Conservation (phyloP, 768 basidiomycete species). For the Scleroderma bovista region DNA sequence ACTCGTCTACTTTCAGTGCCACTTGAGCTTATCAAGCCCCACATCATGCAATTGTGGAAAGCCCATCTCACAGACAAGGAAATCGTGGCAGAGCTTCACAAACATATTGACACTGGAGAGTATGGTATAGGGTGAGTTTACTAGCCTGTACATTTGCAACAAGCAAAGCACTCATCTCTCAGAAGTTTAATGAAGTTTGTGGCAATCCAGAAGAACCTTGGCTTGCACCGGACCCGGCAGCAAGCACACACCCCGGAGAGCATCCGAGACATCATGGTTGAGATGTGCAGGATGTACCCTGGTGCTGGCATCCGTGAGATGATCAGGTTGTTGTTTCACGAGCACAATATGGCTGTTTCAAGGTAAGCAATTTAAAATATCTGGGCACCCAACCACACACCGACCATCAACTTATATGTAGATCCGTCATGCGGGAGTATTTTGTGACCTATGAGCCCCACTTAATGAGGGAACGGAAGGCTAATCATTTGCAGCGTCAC, state of each 20-base stretch:
- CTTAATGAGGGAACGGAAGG: conserved; percentile 13
- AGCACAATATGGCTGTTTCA: no score
- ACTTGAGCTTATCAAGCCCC: background rate
- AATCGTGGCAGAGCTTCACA: conserved; percentile 16
- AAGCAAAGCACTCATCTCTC: no score
- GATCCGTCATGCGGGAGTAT: background rate
- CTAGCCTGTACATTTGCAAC: background rate
- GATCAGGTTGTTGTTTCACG: no score
- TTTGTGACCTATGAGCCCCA: conserved; percentile 10
- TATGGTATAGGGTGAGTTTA: conserved; percentile 21
- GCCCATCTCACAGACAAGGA: conserved; percentile 21
- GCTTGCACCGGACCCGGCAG: no score
- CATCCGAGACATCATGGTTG: conserved; percentile 13
- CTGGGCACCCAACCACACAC: background rate
- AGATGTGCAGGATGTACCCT: conserved; percentile 18
- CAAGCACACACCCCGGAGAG: conserved; percentile 4
- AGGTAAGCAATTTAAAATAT: conserved; percentile 1
- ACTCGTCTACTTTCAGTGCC: conserved; percentile 4
- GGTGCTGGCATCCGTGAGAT: conserved; percentile 22
- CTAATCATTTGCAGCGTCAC: conserved; percentile 20
- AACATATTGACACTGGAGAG: conserved; percentile 16
- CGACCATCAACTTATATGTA: no score
- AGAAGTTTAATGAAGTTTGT: no score
- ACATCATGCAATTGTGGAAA: conserved; percentile 17
- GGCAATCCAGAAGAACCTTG: no score